Percentiles rank a stretch among this genome's conserved stretches.
Conservation (phyloP, 768 basidiomycete species). For the Russula brevipes region DNA sequence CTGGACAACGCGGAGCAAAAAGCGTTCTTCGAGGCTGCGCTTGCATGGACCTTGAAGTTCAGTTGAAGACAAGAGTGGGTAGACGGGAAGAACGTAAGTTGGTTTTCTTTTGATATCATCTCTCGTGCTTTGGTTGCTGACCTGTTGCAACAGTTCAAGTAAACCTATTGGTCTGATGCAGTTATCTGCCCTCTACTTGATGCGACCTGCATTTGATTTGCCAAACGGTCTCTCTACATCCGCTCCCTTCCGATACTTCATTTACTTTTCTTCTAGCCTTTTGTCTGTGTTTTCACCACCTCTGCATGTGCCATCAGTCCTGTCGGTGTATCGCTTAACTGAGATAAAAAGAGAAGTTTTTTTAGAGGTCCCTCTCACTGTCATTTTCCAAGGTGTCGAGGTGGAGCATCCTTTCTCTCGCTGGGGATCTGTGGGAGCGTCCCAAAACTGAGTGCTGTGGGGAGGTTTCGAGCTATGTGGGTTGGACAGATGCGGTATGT, state of each 20-base stretch:
- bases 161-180: slow-evolving; percentile 7
- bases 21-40: slow-evolving; percentile 84
- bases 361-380: not conserved
- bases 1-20: slow-evolving; percentile 69
- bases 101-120: not conserved
- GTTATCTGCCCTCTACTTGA: too few species aligned
- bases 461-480: too few species aligned
- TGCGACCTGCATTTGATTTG: too few species aligned
- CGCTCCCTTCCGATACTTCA: too few species aligned
- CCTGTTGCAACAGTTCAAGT: slow-evolving; percentile 32
- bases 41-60: slow-evolving; percentile 84
- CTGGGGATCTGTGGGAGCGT: too few species aligned
- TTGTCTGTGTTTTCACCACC: too few species aligned
- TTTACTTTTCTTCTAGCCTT: too few species aligned
- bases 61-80: slow-evolving; percentile 84
- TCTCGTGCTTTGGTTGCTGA: slow-evolving; percentile 1
- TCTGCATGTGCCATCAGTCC: not conserved
- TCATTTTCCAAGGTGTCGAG: not conserved
- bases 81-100: slow-evolving; percentile 83
- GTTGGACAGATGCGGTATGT: too few species aligned
- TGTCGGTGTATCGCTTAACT: slow-evolving; percentile 12
- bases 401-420: too few species aligned
- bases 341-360: slow-evolving; percentile 8
- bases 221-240: too few species aligned
- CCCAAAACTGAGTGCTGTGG: too few species aligned